A percentile compares a stretch with the other conserved stretches of the same genome.
Evolutionary conservation across 148 eudicot species (phyloP).

Genomic region (Camellia sinensis): DNA sequence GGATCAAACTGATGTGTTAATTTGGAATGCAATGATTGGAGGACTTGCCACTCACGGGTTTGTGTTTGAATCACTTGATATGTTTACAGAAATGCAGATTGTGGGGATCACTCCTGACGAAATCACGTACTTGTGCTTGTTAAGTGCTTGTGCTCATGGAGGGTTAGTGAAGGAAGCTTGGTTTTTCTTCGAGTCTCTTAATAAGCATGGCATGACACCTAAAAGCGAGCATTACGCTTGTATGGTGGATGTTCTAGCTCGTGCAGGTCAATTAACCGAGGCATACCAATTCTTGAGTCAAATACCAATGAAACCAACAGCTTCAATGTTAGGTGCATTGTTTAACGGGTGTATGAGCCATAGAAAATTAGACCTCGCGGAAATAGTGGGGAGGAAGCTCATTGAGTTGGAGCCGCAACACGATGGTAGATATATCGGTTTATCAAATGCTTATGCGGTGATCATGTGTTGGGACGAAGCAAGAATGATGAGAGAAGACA

Average conservation of each 20-base stretch:
- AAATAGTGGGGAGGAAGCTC: slow-evolving; percentile 70
- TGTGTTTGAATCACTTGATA: slow-evolving; percentile 48
- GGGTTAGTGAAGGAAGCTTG: slow-evolving; percentile 78
- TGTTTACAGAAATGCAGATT: slow-evolving; percentile 56
- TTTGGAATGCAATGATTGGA: slow-evolving; percentile 88
- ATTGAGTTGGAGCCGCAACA: slow-evolving; percentile 77
- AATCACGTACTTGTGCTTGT: slow-evolving; percentile 69
- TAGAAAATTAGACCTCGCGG: slow-evolving; percentile 68
- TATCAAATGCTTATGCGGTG: slow-evolving; percentile 78
- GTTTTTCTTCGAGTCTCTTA: slow-evolving; percentile 49
- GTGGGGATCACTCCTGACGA: slow-evolving; percentile 59
- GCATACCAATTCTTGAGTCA: slow-evolving; percentile 56
- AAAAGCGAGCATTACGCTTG: slow-evolving; percentile 82
- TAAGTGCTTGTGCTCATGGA: slow-evolving; percentile 85
- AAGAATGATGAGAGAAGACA: slow-evolving; percentile 58
- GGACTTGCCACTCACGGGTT: slow-evolving; percentile 84
- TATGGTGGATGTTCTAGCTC: slow-evolving; percentile 82
- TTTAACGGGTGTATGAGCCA: slow-evolving; percentile 77
- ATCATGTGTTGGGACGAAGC: slow-evolving; percentile 70
- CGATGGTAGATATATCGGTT: slow-evolving; percentile 84
- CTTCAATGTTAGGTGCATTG: slow-evolving; percentile 74
- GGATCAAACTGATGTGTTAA: slow-evolving; percentile 54
- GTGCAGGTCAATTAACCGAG: slow-evolving; percentile 62
- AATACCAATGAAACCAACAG: slow-evolving; percentile 64
- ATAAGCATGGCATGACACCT: slow-evolving; percentile 46